These are phyloP conservation scores for Salix koriyanagi DNA, from an alignment of 345 rosid species.

Conservation along the genomic window DNA sequence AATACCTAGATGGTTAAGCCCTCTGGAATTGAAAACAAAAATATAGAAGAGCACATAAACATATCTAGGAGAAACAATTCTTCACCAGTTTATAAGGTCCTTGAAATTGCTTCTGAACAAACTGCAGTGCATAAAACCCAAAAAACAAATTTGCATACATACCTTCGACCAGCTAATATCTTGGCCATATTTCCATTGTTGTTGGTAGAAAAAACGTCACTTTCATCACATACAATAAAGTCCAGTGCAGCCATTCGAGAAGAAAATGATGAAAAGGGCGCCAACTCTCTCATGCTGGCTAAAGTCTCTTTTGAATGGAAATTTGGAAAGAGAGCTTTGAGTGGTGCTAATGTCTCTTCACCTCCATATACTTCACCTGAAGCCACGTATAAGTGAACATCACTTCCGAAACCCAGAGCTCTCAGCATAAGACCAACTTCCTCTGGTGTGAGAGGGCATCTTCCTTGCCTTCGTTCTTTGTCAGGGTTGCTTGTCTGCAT, in stretches of 20 bases:
- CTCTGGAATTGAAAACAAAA: background rate
- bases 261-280: slow-evolving; percentile 62
- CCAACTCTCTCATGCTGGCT: slow-evolving; percentile 64
- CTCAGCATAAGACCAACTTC: slow-evolving; percentile 90
- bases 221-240: slow-evolving; percentile 87
- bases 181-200: slow-evolving; percentile 97
- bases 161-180: slow-evolving; percentile 94
- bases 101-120: background rate
- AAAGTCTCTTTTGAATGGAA: slow-evolving; percentile 79
- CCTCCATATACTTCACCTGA: slow-evolving; percentile 94
- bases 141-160: background rate
- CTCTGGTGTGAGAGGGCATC: slow-evolving; percentile 89
- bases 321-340: slow-evolving; percentile 82
- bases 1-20: background rate
- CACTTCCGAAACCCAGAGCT: slow-evolving; percentile 81
- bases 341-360: slow-evolving; percentile 68
- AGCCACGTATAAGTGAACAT: slow-evolving; percentile 78
- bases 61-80: background rate
- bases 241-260: slow-evolving; percentile 96
- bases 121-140: background rate
- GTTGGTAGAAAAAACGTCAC: slow-evolving; percentile 87
- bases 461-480: slow-evolving; percentile 68
- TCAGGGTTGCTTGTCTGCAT: slow-evolving; percentile 71
- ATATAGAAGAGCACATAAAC: background rate
- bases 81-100: background rate